Evolutionary conservation across 257 asterid species (phyloP).

Genomic region (Solanum lignicaule): DNA sequence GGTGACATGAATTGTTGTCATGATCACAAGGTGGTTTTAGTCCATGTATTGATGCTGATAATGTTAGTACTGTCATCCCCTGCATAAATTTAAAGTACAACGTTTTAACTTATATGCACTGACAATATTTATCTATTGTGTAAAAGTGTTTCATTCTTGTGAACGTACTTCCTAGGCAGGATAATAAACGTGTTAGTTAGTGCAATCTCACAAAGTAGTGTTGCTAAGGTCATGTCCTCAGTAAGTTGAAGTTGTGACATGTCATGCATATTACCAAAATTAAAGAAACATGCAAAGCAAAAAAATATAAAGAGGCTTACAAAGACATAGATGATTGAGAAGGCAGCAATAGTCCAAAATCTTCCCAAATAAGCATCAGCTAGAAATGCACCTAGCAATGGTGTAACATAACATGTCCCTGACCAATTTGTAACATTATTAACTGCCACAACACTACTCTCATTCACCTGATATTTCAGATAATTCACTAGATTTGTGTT

Average conservation of each 20-base stretch:
- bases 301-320: constrained; percentile 12
- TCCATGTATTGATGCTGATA: constrained; percentile 46
- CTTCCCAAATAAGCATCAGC: constrained; percentile 72
- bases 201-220: neutral
- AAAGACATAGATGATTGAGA: constrained; percentile 49
- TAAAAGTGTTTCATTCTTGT: neutral
- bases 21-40: constrained; percentile 37
- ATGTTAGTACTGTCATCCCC: constrained; percentile 58
- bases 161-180: neutral
- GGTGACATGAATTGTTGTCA: constrained; percentile 19
- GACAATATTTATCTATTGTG: neutral
- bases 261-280: no score
- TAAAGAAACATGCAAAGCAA: neutral
- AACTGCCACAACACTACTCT: constrained; percentile 45
- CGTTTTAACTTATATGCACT: neutral
- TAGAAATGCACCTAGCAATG: constrained; percentile 57
- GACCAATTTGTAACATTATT: constrained; percentile 68
- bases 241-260: neutral
- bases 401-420: constrained; percentile 64
- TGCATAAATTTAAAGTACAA: neutral
- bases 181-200: no score
- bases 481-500: constrained; percentile 61
- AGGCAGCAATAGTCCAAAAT: constrained; percentile 66
- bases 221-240: neutral
- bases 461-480: constrained; percentile 41